These are phyloP conservation scores for Erigeron philadelphicus DNA, from an alignment of 140 eudicot genomes.

Conservation along the genomic window DNA sequence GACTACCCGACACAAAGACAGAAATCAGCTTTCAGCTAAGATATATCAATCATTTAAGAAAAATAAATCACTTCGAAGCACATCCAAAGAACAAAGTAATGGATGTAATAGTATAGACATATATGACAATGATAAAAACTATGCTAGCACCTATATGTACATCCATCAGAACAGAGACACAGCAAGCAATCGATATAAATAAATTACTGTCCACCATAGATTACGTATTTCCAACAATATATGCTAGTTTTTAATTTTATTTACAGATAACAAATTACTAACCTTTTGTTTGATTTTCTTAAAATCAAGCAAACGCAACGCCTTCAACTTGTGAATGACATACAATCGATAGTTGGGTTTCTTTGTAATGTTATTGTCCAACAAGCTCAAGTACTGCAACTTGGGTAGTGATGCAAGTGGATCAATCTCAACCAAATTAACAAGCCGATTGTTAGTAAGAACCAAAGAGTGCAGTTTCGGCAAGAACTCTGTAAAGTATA, in stretches of 20 bases:
- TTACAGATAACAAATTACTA: conserved; percentile 15
- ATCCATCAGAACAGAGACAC: not conserved
- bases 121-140: conserved; percentile 5
- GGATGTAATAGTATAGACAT: not conserved
- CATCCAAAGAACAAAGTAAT: conserved; percentile 1
- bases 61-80: not conserved
- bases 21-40: not conserved
- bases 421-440: conserved; percentile 92
- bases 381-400: conserved; percentile 77
- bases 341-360: conserved; percentile 89
- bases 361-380: conserved; percentile 85
- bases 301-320: conserved; percentile 83
- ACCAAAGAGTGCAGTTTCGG: conserved; percentile 94
- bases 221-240: not conserved
- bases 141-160: not conserved
- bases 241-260: not conserved
- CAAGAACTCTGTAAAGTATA: conserved; percentile 67
- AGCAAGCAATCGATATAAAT: conserved; percentile 11
- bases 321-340: conserved; percentile 82
- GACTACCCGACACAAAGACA: not conserved
- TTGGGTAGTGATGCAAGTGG: conserved; percentile 88
- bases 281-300: conserved; percentile 94
- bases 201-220: not conserved
- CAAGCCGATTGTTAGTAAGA: conserved; percentile 89
- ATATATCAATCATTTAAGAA: not conserved